Conservation (phyloP, 1,284 basidiomycete species). For the Athelia sp. region DNA sequence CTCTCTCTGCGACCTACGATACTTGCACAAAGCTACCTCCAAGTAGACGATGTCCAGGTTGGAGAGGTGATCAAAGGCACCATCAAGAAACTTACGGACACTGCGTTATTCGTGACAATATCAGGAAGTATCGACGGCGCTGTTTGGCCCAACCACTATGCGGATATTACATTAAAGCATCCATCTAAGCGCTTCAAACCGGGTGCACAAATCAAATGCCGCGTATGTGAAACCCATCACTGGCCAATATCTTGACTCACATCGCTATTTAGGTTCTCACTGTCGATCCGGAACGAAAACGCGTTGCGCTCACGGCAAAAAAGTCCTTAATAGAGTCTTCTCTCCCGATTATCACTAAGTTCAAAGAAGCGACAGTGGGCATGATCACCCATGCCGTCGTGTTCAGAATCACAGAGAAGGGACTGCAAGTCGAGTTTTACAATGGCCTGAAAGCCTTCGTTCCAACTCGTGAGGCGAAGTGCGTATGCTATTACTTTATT, state of each 20-base stretch:
- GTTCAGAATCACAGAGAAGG: constrained; percentile 75
- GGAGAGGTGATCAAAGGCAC: constrained; percentile 84
- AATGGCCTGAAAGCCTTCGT: constrained; percentile 86
- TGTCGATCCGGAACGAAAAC: constrained; percentile 78
- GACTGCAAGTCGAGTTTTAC: constrained; percentile 85
- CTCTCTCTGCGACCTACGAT: constrained; percentile 82
- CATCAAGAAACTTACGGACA: constrained; percentile 77
- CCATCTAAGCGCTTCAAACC: constrained; percentile 90
- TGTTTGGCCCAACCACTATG: constrained; percentile 93
- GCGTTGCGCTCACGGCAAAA: constrained; percentile 88
- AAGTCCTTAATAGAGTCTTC: constrained; percentile 85
- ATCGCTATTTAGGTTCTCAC: constrained; percentile 63
- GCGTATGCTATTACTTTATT: constrained; percentile 15
- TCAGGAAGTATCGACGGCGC: constrained; percentile 88
- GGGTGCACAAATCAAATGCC: constrained; percentile 81
- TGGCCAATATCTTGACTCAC: not conserved
- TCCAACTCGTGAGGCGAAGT: constrained; percentile 81
- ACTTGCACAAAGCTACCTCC: constrained; percentile 84
- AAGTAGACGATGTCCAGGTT: constrained; percentile 79
- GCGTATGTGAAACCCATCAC: constrained; percentile 43
- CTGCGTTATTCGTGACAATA: constrained; percentile 80
- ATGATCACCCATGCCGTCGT: constrained; percentile 81
- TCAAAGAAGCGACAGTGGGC: constrained; percentile 72
- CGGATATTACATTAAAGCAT: constrained; percentile 90
- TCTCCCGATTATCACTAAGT: constrained; percentile 62